Conservation (phyloP, 352 stramenopile species). For the Globisporangium nagaii region DNA sequence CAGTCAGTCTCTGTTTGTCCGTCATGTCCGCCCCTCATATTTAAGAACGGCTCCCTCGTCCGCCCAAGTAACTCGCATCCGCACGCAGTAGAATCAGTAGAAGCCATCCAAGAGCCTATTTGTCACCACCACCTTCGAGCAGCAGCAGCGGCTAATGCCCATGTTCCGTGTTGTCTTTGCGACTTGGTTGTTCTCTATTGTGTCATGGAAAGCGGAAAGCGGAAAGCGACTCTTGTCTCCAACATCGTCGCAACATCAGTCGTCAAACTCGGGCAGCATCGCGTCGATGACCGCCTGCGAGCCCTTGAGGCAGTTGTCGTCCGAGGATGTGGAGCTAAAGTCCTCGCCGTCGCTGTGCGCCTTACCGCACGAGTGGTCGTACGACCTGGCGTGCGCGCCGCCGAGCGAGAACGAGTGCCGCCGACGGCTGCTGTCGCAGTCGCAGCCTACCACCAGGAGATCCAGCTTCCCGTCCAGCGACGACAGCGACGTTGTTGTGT, state of each 20-base stretch:
- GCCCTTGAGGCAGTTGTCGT: slow-evolving; percentile 16
- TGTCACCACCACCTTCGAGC: too few relatives aligned
- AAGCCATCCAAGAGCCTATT: too few relatives aligned
- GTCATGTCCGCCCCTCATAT: slow-evolving; percentile 26
- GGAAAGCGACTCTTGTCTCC: neutral
- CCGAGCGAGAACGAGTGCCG: slow-evolving; percentile 35
- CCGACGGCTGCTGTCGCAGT: neutral
- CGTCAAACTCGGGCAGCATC: slow-evolving; percentile 12
- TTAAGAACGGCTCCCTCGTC: slow-evolving; percentile 19
- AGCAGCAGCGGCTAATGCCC: neutral
- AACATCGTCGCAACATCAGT: neutral
- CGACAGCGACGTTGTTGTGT: neutral
- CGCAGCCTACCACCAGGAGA: neutral
- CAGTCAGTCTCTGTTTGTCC: slow-evolving; percentile 1
- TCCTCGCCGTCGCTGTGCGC: slow-evolving; percentile 40
- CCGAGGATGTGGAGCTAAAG: slow-evolving; percentile 33
- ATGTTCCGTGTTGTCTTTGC: neutral
- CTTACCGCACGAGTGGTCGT: slow-evolving; percentile 18
- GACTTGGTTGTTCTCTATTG: neutral
- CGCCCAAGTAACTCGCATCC: too few relatives aligned
- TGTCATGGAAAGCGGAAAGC: too few relatives aligned
- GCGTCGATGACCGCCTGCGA: slow-evolving; percentile 11
- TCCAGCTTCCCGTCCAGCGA: slow-evolving; percentile 1
- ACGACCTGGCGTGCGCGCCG: neutral
- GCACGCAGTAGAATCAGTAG: too few relatives aligned